Evolutionary conservation across 257 asterid genomes (phyloP), one percentile per base, ranked within the genome.

Genomic region (Penstemon barbatus): DNA sequence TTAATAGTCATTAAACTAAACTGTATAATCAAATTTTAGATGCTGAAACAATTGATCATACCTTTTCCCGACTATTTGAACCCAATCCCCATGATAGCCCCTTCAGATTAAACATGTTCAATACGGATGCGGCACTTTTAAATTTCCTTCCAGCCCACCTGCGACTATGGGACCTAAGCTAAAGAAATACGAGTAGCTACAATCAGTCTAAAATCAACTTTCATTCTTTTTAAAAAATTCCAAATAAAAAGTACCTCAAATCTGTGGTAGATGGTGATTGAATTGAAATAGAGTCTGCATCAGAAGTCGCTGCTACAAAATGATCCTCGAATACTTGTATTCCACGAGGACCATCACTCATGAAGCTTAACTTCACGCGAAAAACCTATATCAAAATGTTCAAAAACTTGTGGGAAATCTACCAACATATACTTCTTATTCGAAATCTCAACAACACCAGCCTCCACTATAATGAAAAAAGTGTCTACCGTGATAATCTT

Each of bases 271-370:
- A 15, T 5, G 91, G 61, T 42, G 79, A 11, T 53, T 69, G 82
- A 72, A 70, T 74, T 63, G 79, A 67, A 71, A 51, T 63, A 66
- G 83, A 63, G 57, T 64, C 79, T n/a, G 81, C 69, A 68, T 65
- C 66, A 72, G 95, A 83, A 60, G 84, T 71, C 55, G 90, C 77
- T 44, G 79, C 80, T 74, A 66, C 77, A 78, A 85, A 89, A 78
- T 86, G 79, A 72, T 87, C 88, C 1, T 79, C 80, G 59, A 77
- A 68, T 49, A 85, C 60, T 73, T 85, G 79, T 76, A 89, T 73
- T 56, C 87, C 91, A 71, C 75, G 80, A 73, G 95, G 95, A 75
- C 88, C 89, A 85, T 87, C 96, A 74, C 84, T 92, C 93, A 85
- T 89, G 75, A 77, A 84, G 78, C 69, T 71, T 38, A 74, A 51